Conservation (phyloP, 2,329 filamentous ascomycete species). For the Xenoacremonium recifei region DNA sequence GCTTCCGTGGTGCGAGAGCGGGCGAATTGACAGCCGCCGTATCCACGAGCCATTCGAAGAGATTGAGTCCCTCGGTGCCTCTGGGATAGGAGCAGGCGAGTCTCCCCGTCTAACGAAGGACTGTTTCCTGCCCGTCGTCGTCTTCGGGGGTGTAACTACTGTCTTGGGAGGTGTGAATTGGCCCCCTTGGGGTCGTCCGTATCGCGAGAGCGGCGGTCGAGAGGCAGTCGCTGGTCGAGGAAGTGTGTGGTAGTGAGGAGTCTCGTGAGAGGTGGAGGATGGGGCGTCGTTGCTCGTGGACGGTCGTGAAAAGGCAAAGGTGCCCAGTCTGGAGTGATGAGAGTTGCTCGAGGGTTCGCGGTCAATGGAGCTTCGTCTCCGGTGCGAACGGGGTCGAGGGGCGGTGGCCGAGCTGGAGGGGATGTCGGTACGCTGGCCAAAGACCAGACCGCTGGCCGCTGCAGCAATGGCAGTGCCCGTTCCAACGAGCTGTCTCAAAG, state of each 20-base stretch:
- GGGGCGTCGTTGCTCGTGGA: constrained; percentile 41
- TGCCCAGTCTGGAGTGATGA: constrained; percentile 23
- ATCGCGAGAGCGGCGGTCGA: constrained; percentile 36
- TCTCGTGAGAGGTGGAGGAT: constrained; percentile 27
- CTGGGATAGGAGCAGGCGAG: constrained; percentile 34
- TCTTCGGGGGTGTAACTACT: too few species aligned
- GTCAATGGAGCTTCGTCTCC: constrained; percentile 32
- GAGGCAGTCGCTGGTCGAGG: constrained; percentile 31
- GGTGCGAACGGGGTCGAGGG: constrained; percentile 26
- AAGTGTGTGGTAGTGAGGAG: constrained; percentile 28
- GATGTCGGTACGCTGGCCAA: constrained; percentile 54
- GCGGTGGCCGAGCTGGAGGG: constrained; percentile 29
- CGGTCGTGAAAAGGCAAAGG: constrained; percentile 37
- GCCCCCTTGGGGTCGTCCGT: constrained; percentile 35
- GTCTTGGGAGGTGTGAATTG: constrained; percentile 42
- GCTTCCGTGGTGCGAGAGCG: constrained; percentile 63
- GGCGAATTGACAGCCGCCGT: constrained; percentile 65
- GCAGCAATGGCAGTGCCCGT: constrained; percentile 61
- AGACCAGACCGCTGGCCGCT: constrained; percentile 57
- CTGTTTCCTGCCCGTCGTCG: constrained; percentile 39
- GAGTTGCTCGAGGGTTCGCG: constrained; percentile 27
- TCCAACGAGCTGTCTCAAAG: constrained; percentile 52
- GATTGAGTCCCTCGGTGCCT: constrained; percentile 53
- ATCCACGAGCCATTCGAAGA: constrained; percentile 71
- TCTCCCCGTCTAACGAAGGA: constrained; percentile 43